phyloP scores from a whole-genome alignment of 108 stramenopile species.

The Chaetoceros muelleri region DNA sequence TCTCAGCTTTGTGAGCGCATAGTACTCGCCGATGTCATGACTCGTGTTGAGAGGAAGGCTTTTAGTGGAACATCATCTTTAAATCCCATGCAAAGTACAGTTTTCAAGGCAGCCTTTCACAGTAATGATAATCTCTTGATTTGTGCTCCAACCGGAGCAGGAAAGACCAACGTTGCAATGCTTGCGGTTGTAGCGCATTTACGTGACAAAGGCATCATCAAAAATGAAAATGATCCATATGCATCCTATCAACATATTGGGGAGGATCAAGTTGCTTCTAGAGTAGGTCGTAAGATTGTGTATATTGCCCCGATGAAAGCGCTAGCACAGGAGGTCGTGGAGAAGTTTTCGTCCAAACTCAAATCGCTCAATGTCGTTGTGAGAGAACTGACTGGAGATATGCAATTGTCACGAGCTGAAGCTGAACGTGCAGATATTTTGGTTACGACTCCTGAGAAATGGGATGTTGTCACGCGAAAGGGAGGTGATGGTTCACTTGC shows the following conservation, averaged over 20 bases:
- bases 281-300: constrained; percentile 75
- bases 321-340: constrained; percentile 98
- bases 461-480: constrained; percentile 86
- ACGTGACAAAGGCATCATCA: constrained; percentile 66
- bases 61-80: constrained; percentile 70
- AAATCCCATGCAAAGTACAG: constrained; percentile 91
- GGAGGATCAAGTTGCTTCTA: constrained; percentile 6
- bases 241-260: constrained; percentile 13
- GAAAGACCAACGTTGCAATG: constrained; percentile 98
- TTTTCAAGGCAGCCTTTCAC: constrained; percentile 87
- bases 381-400: constrained; percentile 96
- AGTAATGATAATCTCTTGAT: constrained; percentile 90
- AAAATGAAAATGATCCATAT: constrained; percentile 18
- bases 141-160: constrained; percentile 96
- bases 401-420: constrained; percentile 92
- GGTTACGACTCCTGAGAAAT: constrained; percentile 94
- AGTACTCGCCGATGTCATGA: constrained; percentile 45
- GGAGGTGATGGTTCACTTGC: constrained; percentile 86
- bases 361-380: constrained; percentile 82
- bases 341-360: constrained; percentile 89
- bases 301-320: constrained; percentile 99
- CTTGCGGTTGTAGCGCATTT: constrained; percentile 76
- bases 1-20: constrained; percentile 38
- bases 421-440: constrained; percentile 86
- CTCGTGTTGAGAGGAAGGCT: constrained; percentile 32